Evolutionary conservation across 2,329 filamentous ascomycete genomes (phyloP).

Genomic region (Trichoderma sp.): DNA sequence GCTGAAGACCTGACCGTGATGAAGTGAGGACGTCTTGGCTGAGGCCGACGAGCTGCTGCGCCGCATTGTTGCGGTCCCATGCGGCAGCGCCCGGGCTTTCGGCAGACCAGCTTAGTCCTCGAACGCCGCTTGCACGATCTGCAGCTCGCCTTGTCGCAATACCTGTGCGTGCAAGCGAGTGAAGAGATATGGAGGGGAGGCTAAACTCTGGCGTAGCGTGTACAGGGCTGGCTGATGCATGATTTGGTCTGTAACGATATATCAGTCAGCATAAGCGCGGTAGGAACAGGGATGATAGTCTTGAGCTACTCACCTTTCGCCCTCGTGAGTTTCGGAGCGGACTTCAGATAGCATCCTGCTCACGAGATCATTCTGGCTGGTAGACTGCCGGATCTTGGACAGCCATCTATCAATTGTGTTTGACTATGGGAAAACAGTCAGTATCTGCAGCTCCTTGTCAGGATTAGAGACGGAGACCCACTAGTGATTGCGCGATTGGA

Average conservation of each 20-base stretch:
- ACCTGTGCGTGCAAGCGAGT: conserved; percentile 30
- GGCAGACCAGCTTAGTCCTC: conserved; percentile 30
- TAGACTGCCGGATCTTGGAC: conserved; percentile 40
- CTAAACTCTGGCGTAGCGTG: conserved; percentile 29
- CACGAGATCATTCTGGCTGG: conserved; percentile 29
- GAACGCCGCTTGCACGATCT: conserved; percentile 26
- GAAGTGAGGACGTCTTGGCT: conserved; percentile 30
- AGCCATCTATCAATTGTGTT: conserved; percentile 44
- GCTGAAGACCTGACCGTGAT: conserved; percentile 39
- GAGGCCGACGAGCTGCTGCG: conserved; percentile 33
- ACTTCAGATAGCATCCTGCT: conserved; percentile 30
- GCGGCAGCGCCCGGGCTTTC: conserved; percentile 30
- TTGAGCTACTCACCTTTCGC: conserved; percentile 27
- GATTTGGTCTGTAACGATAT: conserved; percentile 23
- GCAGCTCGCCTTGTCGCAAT: conserved; percentile 23
- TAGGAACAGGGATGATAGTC: not conserved
- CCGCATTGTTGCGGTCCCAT: conserved; percentile 34
- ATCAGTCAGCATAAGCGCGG: not conserved
- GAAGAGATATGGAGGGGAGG: conserved; percentile 31
- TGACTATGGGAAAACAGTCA: conserved; percentile 32
- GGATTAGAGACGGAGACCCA: conserved; percentile 30
- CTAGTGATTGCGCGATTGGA: conserved; percentile 44
- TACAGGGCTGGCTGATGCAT: conserved; percentile 23
- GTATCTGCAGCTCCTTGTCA: not conserved
- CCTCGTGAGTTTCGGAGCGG: conserved; percentile 30